Evolutionary conservation across 1,139 yeast genomes (phyloP), one percentile per base, ranked within the genome.

Genomic region (Hyphopichia wangnamkhiaoensis): DNA sequence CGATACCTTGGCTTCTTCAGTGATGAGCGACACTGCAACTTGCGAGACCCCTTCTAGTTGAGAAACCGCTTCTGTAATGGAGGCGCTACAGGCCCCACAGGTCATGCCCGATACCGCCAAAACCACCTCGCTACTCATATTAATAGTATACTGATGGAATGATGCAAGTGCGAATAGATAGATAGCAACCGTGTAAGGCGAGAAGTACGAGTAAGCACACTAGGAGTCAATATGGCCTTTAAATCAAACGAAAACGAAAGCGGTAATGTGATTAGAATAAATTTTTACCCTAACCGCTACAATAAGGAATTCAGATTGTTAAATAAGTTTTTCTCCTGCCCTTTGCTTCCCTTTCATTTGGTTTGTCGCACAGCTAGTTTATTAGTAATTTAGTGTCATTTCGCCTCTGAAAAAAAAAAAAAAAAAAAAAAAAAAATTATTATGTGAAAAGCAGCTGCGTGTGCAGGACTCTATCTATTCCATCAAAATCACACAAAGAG

Each of bases 31-130:
- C 2, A 68, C 65, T 13, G 58, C 45, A 2, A 55, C 69, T 14
- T 46, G 47, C 2, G 31, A 25, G 2, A 66, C 64, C 1, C 71
- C 71, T 0, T 44, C 37, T 3, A 56, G 31, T 6, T 33, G 30
- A 6, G 47, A 43, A 4, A 68, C 43, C 3, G 57, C 57, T 17
- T 56, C 56, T 2, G 65, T 60, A 16, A 68, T 54, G 17, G 67
- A 45, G 2, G 61, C 63, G 4, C 66, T 50, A 42, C 74, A 68
- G 1, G 71, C 55, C 1, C 66, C 68, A 49, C 74, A 68, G 5
- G 74, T 68, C 74, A 68, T 68, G 3, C 73, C 74, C 23, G 47
- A 41, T 8, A 64, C 56, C 12, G 36, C 30, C 16, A 40, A 33
- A 12, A 44, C 25, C 8, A 34, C 45, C 26, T 37, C 40, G 7